phyloP scores from a whole-genome alignment of 768 basidiomycete genomes.

The Steccherinum ochraceum region DNA sequence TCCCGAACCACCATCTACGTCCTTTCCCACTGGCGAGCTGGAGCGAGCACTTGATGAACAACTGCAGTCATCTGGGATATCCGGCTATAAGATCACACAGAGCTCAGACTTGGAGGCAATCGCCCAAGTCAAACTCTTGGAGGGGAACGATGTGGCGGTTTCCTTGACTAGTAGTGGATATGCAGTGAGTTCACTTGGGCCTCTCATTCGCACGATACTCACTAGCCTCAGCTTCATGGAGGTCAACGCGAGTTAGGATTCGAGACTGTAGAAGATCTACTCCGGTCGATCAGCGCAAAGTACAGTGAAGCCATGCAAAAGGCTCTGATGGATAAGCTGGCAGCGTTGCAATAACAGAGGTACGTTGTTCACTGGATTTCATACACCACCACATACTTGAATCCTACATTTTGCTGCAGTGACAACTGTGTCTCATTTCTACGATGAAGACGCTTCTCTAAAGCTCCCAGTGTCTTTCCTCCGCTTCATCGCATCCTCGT shows the following conservation, averaged over 20 bases:
- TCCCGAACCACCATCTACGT: constrained; percentile 3
- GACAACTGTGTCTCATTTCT: constrained; percentile 1
- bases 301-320: constrained; percentile 45
- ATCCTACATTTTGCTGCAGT: not conserved
- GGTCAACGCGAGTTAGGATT: constrained; percentile 23
- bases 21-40: constrained; percentile 42
- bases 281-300: constrained; percentile 47
- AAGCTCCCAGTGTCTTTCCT: constrained; percentile 33
- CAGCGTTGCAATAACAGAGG: constrained; percentile 24
- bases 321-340: constrained; percentile 40
- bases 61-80: constrained; percentile 48
- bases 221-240: not conserved
- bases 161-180: constrained; percentile 50
- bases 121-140: constrained; percentile 50
- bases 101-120: constrained; percentile 40
- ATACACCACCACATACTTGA: not conserved
- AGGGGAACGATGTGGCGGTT: constrained; percentile 43
- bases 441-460: not conserved
- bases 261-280: constrained; percentile 56
- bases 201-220: constrained; percentile 19
- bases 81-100: constrained; percentile 34
- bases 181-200: constrained; percentile 32
- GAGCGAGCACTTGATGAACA: constrained; percentile 51
- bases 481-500: constrained; percentile 41
- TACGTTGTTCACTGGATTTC: not conserved